Conservation (phyloP, 345 rosid species). For the Salix koriyanagi region DNA sequence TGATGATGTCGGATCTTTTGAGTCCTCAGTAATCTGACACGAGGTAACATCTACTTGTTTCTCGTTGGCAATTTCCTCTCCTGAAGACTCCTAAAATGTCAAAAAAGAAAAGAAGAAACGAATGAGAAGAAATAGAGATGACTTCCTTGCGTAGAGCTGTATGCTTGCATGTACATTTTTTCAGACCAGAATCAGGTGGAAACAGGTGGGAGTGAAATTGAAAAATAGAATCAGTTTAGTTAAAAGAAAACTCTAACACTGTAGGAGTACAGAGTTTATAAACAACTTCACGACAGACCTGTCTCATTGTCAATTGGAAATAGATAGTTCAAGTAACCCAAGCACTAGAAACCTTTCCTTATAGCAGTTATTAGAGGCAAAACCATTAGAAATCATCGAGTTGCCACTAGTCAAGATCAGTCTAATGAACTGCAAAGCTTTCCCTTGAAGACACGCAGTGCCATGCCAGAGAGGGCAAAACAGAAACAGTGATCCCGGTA, state of each 20-base stretch:
- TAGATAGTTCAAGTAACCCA: neutral
- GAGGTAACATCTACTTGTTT: slow-evolving; percentile 19
- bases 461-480: neutral
- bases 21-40: slow-evolving; percentile 12
- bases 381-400: neutral
- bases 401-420: neutral
- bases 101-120: slow-evolving; percentile 6
- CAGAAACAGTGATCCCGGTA: neutral
- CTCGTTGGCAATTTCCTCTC: slow-evolving; percentile 12
- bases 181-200: neutral
- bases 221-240: neutral
- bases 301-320: neutral
- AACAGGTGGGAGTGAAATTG: neutral
- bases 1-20: slow-evolving; percentile 22
- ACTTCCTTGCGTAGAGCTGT: neutral
- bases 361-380: neutral
- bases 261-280: neutral
- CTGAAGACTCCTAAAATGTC: slow-evolving; percentile 23
- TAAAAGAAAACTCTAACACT: neutral
- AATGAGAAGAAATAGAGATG: neutral
- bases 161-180: neutral
- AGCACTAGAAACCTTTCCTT: neutral
- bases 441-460: neutral
- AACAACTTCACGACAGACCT: neutral
- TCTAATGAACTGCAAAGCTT: neutral